Evolutionary conservation across 257 asterid species (phyloP).

Genomic region (Primulina huaijiensis): DNA sequence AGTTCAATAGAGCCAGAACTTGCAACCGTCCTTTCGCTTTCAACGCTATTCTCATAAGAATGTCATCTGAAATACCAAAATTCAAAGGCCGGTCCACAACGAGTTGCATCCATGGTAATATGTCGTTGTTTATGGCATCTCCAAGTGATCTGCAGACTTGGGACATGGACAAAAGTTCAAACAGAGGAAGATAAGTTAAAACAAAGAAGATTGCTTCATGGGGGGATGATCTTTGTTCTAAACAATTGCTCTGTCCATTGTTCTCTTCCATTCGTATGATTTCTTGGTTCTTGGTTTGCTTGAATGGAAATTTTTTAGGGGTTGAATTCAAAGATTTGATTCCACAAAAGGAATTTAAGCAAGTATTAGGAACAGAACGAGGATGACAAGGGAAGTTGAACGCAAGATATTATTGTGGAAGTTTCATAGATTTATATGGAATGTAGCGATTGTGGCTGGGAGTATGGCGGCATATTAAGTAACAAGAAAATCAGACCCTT

Average conservation of each 20-base stretch:
- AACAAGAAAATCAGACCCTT: not conserved
- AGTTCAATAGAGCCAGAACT: slow-evolving; percentile 50
- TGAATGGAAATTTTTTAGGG: not conserved
- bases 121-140: slow-evolving; percentile 55
- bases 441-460: not conserved
- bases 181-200: slow-evolving; percentile 20
- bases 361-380: too few relatives aligned
- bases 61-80: slow-evolving; percentile 39
- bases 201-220: slow-evolving; percentile 65
- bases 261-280: slow-evolving; percentile 22
- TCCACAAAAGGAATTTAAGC: too few relatives aligned
- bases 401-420: not conserved
- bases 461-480: slow-evolving; percentile 12
- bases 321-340: too few relatives aligned
- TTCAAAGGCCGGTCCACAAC: slow-evolving; percentile 53
- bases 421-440: not conserved
- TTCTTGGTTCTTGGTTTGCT: not conserved
- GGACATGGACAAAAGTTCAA: slow-evolving; percentile 41
- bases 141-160: slow-evolving; percentile 65
- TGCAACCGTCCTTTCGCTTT: slow-evolving; percentile 51
- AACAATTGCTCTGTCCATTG: slow-evolving; percentile 9
- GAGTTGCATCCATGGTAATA: slow-evolving; percentile 65
- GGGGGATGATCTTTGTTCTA: slow-evolving; percentile 32
- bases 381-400: not conserved
- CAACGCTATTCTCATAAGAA: slow-evolving; percentile 44